Evolutionary conservation across 306 rosid genomes (phyloP).

Genomic region (Styphnolobium japonicum): DNA sequence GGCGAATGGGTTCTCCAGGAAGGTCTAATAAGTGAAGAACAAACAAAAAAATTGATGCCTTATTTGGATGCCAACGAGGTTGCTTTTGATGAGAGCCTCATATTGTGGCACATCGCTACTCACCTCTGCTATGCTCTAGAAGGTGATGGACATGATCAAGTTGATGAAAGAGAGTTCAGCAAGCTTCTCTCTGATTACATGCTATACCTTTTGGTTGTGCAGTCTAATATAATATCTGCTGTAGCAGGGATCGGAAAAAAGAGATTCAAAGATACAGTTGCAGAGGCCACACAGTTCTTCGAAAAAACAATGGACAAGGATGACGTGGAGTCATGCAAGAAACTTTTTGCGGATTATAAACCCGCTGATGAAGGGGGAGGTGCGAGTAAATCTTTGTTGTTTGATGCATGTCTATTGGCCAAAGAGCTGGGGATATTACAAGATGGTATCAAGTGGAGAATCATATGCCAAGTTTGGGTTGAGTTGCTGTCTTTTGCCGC

Average conservation of each 20-base stretch:
- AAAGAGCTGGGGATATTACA: neutral
- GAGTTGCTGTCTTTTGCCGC: conserved; percentile 25
- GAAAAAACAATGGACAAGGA: too few species aligned
- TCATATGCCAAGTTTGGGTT: conserved; percentile 13
- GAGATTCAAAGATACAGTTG: neutral
- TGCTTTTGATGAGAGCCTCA: neutral
- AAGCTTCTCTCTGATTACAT: conserved; percentile 9
- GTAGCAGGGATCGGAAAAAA: neutral
- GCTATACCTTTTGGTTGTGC: neutral
- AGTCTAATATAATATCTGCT: neutral
- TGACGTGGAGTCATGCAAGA: too few species aligned
- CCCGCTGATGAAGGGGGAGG: too few species aligned
- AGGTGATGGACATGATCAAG: neutral
- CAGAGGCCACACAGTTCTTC: neutral
- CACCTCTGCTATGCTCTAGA: neutral
- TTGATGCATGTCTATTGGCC: neutral
- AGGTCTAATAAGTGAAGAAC: too few species aligned
- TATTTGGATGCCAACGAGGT: neutral
- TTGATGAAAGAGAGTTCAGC: neutral
- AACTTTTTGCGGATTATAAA: too few species aligned
- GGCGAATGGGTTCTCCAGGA: neutral
- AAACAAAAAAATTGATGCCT: neutral
- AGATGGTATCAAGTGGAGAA: neutral
- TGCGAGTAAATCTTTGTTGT: neutral
- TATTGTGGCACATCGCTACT: conserved; percentile 23